Base-by-base conservation (phyloP, 108 stramenopile species). In the Nitzschia sp. region DNA sequence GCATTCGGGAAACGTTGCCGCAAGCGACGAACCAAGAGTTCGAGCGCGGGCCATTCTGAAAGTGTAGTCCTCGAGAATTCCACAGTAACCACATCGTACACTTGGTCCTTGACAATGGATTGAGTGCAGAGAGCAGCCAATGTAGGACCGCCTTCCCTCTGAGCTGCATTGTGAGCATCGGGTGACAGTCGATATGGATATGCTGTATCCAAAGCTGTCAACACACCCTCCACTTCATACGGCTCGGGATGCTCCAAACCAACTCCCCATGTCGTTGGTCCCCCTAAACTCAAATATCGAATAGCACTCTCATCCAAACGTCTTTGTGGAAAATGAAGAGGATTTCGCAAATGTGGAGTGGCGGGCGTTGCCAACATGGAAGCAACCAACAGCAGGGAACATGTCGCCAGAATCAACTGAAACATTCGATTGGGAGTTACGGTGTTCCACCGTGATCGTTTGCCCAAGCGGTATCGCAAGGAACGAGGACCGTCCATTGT, bases 1-100 rank as follows among this genome's bases (percentile, higher is more conserved):
- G 80, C 75, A 12, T 53, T 24, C 14, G 80, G 80, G 58, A 76
- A 81, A 17, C 80, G 75, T 50, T 58, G 65, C 6, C 80, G 70
- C 6, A 81, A 37, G 8, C 80, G 74, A n/a, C 44, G 42, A 3
- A 63, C 61, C 51, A 81, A 44, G 20, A 68, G 37, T 2, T 55
- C 29, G 26, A 69, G 24, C 10, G 67, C 51, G 0, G 55, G 44
- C 60, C 34, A 29, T 19, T 61, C 57, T 21, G 22, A 46, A 55
- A 42, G 42, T 8, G 66, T 21, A 65, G 39, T 17, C 15, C 41
- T 38, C 14, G 64, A 59, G 40, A 65, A 67, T 54, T 80, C 79
- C 44, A 80, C n/a, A 15, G 63, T 62, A 43, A 80, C 71, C 8
- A 80, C 73, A 75, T 80, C 73, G 41, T 63, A 80, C 0, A 67